Evolutionary conservation across 2,329 filamentous ascomycete genomes (phyloP), one percentile per base, ranked within the genome.

Genomic region (Diaporthe nobilis): DNA sequence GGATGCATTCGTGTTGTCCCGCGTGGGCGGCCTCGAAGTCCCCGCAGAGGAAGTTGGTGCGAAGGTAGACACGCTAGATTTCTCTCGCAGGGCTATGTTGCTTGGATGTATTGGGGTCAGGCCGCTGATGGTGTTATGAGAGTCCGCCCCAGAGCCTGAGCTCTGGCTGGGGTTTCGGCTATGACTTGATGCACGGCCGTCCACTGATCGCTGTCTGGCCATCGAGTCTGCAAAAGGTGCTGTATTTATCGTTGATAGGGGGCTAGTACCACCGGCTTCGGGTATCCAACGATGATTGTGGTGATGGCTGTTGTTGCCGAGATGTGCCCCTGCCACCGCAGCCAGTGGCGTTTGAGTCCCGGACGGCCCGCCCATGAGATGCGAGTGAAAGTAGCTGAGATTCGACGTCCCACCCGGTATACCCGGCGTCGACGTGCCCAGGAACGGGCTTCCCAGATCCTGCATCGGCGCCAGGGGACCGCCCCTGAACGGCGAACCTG

Each of bases 321-420:
- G 87, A 77, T 92, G 91, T 37, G 93, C 94, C 55, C 94, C 93
- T 28, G 94, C 94, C 67, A 96, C 93, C 68, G 94, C 94, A 9
- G 94, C 94, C 42, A 96, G 88, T 58, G 94, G 94, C 37, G 94
- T 96, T 77, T 94, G 93, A 17, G 93, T 92, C 37, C 94, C 94
- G 65, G 93, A 94, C 78, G 94, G 89, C 4, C 92, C 92, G 37
- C 90, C 89, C 12, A 92, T 91, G 6, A 96, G 87, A 78, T 95
- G 94, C 25, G 93, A 91, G 82, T 96, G 94, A 81, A 97, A 96
- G 83, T 96, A 97, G 82, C 93, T 93, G 80, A 96, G 88, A 79
- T 94, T 95, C 15, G 93, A 93, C 15, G 93, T 93, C 42, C 93
- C 93, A 75, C 94, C 93, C 7, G 93, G 89, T 61, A 93, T 90